Conservation (phyloP, 306 rosid genomes). For the Dryas octopetala region DNA sequence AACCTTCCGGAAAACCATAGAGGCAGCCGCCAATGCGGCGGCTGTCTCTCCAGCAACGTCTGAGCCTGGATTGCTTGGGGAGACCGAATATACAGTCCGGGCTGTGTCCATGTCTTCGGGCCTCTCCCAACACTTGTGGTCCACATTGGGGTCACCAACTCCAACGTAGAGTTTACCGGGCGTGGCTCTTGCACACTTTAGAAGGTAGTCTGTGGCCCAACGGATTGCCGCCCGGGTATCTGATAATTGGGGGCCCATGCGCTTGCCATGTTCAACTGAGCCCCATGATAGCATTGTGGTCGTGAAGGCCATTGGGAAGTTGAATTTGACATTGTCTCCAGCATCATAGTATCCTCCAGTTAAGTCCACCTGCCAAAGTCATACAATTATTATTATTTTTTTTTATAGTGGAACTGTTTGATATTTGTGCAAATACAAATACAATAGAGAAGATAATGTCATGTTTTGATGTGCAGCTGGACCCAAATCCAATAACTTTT, state of each 20-base stretch:
- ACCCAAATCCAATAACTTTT: not conserved
- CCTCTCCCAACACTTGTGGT: slow-evolving; percentile 94
- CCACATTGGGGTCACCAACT: slow-evolving; percentile 74
- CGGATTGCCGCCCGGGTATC: slow-evolving; percentile 64
- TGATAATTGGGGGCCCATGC: slow-evolving; percentile 59
- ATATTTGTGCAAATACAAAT: too few species aligned
- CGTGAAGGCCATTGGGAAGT: slow-evolving; percentile 90
- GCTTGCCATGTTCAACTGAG: slow-evolving; percentile 67
- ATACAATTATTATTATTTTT: not conserved
- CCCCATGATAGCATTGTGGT: slow-evolving; percentile 92
- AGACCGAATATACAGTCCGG: slow-evolving; percentile 64
- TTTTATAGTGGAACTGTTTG: too few species aligned
- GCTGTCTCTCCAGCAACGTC: slow-evolving; percentile 94
- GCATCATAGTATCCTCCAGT: slow-evolving; percentile 92
- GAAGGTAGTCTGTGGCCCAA: slow-evolving; percentile 74
- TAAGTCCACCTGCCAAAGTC: slow-evolving; percentile 65
- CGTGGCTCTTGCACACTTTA: slow-evolving; percentile 69
- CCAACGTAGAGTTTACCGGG: slow-evolving; percentile 83
- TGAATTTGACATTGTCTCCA: slow-evolving; percentile 93
- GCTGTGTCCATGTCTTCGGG: slow-evolving; percentile 87
- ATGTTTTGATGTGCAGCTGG: not conserved
- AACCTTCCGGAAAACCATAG: slow-evolving; percentile 65
- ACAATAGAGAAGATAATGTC: too few species aligned
- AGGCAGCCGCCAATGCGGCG: slow-evolving; percentile 87
- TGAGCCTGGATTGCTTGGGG: slow-evolving; percentile 65